Evolutionary conservation across 768 basidiomycete species (phyloP).

Genomic region (Zangia roseola): DNA sequence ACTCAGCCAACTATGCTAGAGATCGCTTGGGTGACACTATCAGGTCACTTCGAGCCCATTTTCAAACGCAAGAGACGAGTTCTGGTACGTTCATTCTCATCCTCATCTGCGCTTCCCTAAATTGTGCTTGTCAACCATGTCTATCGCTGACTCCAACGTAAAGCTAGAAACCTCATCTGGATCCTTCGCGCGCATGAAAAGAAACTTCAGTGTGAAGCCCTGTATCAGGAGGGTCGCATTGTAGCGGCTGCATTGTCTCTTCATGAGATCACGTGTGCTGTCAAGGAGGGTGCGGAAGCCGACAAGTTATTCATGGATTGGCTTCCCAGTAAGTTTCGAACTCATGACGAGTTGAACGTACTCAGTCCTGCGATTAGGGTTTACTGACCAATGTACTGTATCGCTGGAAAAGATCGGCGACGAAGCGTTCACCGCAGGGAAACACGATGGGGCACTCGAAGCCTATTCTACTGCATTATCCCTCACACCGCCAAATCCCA

Average conservation of each 20-base stretch:
- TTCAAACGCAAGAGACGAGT: too few species aligned
- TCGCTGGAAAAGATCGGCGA: neutral
- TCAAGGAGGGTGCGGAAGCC: neutral
- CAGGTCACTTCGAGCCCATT: too few species aligned
- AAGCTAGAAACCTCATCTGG: neutral
- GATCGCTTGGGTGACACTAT: too few species aligned
- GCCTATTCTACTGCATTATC: neutral
- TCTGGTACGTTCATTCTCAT: too few species aligned
- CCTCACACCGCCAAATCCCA: neutral
- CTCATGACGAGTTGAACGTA: fast-evolving
- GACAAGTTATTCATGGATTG: neutral
- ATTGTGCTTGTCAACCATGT: too few species aligned
- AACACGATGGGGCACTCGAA: neutral
- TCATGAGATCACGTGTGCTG: neutral
- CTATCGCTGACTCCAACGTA: neutral
- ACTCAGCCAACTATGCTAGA: too few species aligned
- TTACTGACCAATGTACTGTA: neutral
- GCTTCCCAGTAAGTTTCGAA: slow-evolving; percentile 1
- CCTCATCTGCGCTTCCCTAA: too few species aligned
- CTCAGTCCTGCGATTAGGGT: neutral
- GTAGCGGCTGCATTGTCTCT: neutral
- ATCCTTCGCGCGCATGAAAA: slow-evolving; percentile 1
- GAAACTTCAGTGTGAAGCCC: slow-evolving; percentile 2
- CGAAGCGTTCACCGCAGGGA: neutral
- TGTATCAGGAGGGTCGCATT: neutral